These are phyloP conservation scores for Quercus dentata DNA, from an alignment of 306 rosid species.

Conservation along the genomic window DNA sequence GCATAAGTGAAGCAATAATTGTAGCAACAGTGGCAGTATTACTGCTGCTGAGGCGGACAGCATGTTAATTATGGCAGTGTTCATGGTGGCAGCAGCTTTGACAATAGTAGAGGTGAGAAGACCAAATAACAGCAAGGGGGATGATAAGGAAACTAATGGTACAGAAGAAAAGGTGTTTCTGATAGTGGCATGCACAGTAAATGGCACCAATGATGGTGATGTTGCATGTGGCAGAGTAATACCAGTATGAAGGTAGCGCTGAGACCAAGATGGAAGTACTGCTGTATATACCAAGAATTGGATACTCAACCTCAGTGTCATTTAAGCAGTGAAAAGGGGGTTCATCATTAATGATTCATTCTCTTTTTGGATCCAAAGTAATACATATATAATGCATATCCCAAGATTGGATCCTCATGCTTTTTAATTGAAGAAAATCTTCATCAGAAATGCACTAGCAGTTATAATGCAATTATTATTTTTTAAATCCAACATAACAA, in stretches of 20 bases:
- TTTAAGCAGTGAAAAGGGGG: background rate
- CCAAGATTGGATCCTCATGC: background rate
- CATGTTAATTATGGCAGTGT: background rate
- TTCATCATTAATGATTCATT: background rate
- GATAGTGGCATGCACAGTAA: background rate
- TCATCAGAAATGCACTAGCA: background rate
- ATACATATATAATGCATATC: background rate
- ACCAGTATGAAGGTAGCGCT: background rate
- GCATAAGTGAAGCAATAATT: background rate
- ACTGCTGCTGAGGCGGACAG: background rate
- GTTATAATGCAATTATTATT: background rate
- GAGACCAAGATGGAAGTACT: background rate
- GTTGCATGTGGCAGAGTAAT: background rate
- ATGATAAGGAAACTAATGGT: background rate
- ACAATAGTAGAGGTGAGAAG: background rate
- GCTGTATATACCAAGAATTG: background rate
- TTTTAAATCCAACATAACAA: background rate
- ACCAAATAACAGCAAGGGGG: background rate
- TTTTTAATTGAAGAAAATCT: background rate
- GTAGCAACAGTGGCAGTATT: background rate
- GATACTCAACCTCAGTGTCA: background rate
- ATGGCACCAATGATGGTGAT: background rate
- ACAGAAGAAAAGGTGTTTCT: background rate
- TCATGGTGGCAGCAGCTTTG: background rate
- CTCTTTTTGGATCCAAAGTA: background rate